Evolutionary conservation across 208 protist genomes (phyloP), one percentile per base, ranked within the genome.

Genomic region (Trypanosoma cruzi): DNA sequence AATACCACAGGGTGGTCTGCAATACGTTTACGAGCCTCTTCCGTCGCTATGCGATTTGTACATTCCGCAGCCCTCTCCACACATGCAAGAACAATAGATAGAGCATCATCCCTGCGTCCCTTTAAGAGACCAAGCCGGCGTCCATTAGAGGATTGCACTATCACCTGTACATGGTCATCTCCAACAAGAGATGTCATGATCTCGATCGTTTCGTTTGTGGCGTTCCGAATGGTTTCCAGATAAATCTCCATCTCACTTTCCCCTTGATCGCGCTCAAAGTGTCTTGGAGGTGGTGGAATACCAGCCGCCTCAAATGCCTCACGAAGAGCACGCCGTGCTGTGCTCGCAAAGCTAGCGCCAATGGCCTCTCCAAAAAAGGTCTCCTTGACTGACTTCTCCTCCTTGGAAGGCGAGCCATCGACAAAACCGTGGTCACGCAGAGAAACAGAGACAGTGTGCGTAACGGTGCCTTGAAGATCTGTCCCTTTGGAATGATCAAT

Each of bases 351-450:
- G 52, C 71, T 68, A 3, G 61, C 32, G 8, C 84, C 86, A 36
- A 87, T 81, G 5, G 82, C 58, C 52, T 92, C 83, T 4, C 90
- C 90, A 13, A 73, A 71, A 69, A 96, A 92, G 16, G 37, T 52
- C 16, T 70, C 49, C 26, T 88, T 68, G 8, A 81, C 79, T 0
- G 20, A 50, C 49, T 74, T 49, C 59, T 85, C 77, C 0, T 79
- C 74, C 2, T 24, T 13, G 18, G 63, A 61, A 44, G 73, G 58
- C 28, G 77, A 54, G 55, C 64, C 11, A 13, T 53, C n/a, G 28
- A 4, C 18, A 54, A 29, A 14, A 7, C n/a, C 22, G 28, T 42
- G 13, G 44, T 31, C 28, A 34, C 63, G 53, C 28, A 96, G 68
- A 2, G 66, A 68, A 4, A 91, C 76, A 13, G 73, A 75, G 40